phyloP scores from a whole-genome alignment of 169 alveolate genomes.

The Neospora caninum region DNA sequence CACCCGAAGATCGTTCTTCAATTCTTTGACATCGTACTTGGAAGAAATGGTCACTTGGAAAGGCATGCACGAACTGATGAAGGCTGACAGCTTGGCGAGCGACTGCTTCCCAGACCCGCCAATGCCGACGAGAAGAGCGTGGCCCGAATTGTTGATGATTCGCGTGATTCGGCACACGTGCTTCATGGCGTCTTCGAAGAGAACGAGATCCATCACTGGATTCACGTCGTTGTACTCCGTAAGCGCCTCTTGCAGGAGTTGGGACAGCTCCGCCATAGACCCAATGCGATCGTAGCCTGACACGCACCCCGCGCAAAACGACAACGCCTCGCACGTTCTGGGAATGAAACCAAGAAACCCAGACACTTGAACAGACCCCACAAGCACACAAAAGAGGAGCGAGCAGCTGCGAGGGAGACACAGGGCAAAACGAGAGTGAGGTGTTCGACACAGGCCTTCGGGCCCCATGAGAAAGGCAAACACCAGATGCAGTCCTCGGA shows the following conservation, averaged over 20 bases:
- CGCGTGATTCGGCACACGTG: constrained; percentile 94
- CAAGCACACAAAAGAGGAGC: no score
- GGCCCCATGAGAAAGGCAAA: no score
- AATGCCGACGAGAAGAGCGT: constrained; percentile 95
- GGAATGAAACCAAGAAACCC: no score
- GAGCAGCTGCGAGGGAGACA: no score
- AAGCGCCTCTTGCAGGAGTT: constrained; percentile 89
- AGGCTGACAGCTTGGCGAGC: constrained; percentile 91
- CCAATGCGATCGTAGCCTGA: constrained; percentile 90
- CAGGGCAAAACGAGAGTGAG: no score
- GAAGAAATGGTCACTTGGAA: constrained; percentile 82
- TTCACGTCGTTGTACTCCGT: constrained; percentile 92
- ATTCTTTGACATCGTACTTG: constrained; percentile 90
- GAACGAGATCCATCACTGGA: constrained; percentile 94
- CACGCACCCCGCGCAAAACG: not conserved
- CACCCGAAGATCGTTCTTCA: constrained; percentile 90
- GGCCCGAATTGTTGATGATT: constrained; percentile 92
- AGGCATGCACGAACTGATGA: constrained; percentile 87
- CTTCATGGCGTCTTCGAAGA: constrained; percentile 96
- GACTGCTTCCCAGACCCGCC: constrained; percentile 97
- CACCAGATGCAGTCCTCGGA: no score
- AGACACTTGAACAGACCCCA: no score
- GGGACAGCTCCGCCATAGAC: constrained; percentile 81
- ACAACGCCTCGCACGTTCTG: not conserved
- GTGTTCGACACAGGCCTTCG: no score